These are phyloP conservation scores for Balamuthia mandrillaris DNA, from an alignment of 208 protist species.

Conservation along the genomic window DNA sequence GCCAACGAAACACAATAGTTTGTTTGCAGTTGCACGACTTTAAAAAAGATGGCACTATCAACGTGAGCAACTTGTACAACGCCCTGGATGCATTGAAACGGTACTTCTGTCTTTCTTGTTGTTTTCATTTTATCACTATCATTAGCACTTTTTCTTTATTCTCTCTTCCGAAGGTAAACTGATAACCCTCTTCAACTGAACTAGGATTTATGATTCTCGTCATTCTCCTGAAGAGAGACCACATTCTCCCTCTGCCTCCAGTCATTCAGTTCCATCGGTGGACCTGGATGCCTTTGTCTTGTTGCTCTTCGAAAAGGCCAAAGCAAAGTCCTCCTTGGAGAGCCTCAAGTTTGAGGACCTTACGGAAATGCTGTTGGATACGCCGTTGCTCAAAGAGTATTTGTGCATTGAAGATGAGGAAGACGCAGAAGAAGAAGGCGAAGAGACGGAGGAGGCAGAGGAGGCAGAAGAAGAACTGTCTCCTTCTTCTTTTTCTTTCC, in stretches of 20 bases:
- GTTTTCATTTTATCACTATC: background rate
- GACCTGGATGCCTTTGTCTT: background rate
- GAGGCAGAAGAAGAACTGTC: too few species aligned
- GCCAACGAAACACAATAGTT: background rate
- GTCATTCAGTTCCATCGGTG: background rate
- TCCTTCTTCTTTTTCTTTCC: too few species aligned
- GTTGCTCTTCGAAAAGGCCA: background rate
- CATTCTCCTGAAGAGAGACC: too few species aligned
- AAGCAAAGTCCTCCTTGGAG: background rate
- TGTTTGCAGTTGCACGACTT: conserved; percentile 1
- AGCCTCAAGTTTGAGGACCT: background rate
- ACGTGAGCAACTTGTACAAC: background rate
- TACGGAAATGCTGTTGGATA: background rate
- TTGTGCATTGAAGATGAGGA: too few species aligned
- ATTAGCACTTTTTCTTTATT: background rate
- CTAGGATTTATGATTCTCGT: too few species aligned
- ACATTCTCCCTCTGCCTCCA: too few species aligned
- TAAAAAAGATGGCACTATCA: background rate
- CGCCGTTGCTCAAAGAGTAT: background rate
- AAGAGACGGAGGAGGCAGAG: too few species aligned
- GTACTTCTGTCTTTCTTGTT: background rate
- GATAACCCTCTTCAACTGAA: background rate
- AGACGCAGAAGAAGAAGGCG: too few species aligned
- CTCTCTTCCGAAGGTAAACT: background rate
- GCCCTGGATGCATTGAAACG: background rate